phyloP scores from a whole-genome alignment of 2,329 filamentous ascomycete species.

The Raffaelea ambrosiae region DNA sequence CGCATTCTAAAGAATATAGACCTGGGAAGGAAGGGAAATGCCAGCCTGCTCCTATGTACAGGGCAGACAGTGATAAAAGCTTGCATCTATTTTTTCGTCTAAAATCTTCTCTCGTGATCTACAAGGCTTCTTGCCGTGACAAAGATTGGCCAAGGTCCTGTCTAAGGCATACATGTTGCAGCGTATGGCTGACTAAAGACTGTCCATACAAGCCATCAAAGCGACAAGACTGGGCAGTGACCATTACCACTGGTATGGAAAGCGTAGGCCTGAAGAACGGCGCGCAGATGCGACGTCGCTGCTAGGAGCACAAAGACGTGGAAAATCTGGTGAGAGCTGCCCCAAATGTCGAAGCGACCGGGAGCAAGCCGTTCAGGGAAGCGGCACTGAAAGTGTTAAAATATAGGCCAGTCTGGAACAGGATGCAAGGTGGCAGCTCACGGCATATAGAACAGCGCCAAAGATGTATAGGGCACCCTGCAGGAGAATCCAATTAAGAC shows the following conservation, averaged over 20 bases:
- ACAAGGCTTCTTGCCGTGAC: no score
- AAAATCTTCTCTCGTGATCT: background rate
- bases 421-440: slow-evolving; percentile 29
- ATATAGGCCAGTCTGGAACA: background rate
- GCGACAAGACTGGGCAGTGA: slow-evolving; percentile 29
- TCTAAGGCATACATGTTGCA: no score
- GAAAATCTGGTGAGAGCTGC: slow-evolving; percentile 93
- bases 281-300: slow-evolving; percentile 71
- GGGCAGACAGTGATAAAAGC: slow-evolving; percentile 3
- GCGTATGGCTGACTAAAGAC: no score
- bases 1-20: background rate
- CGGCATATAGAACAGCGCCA: slow-evolving; percentile 80
- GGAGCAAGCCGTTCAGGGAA: slow-evolving; percentile 76
- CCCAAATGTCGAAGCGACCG: slow-evolving; percentile 80
- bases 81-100: background rate
- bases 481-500: slow-evolving; percentile 68
- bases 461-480: slow-evolving; percentile 80
- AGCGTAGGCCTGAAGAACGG: slow-evolving; percentile 78
- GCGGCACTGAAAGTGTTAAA: slow-evolving; percentile 43
- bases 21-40: background rate
- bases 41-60: background rate
- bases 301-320: slow-evolving; percentile 82
- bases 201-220: no score
- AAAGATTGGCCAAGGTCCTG: no score
- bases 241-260: slow-evolving; percentile 61